A percentile compares a stretch with the other conserved stretches of the same genome.
Evolutionary conservation across 441 rosid species (phyloP).

Genomic region (Manihot esculenta): DNA sequence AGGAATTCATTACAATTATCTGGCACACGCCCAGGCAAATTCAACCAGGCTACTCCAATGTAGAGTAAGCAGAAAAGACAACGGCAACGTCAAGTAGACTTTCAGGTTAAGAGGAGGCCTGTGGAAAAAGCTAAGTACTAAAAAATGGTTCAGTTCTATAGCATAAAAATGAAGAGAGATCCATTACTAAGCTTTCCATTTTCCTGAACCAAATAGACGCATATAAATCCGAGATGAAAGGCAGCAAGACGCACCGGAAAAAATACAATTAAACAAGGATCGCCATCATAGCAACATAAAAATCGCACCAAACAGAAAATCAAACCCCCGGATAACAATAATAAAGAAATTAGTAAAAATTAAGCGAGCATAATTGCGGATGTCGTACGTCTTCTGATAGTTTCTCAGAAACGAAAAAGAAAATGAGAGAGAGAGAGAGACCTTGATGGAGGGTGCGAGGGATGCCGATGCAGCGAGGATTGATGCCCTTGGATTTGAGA

Average conservation of each 20-base stretch:
- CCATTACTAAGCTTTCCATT: not conserved
- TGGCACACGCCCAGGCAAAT: too few relatives aligned
- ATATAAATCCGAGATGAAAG: not conserved
- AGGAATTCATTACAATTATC: too few relatives aligned
- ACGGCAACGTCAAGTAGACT: too few relatives aligned
- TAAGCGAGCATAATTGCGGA: constrained; percentile 2
- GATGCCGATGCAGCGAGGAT: constrained; percentile 78
- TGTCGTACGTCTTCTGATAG: too few relatives aligned
- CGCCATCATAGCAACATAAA: not conserved
- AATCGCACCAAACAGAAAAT: not conserved
- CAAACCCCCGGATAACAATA: not conserved
- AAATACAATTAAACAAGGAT: not conserved
- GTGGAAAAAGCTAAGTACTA: too few relatives aligned
- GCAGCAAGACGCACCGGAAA: not conserved
- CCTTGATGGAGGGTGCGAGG: constrained; percentile 58
- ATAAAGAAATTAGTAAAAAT: too few relatives aligned
- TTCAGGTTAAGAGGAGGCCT: too few relatives aligned
- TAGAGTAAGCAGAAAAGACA: too few relatives aligned
- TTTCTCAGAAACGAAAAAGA: not conserved
- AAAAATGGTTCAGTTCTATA: too few relatives aligned
- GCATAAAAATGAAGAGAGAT: too few relatives aligned
- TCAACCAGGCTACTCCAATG: too few relatives aligned
- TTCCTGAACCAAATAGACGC: not conserved
- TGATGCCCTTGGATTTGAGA: constrained; percentile 56
- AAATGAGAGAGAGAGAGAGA: constrained; percentile 7